Base-by-base conservation (phyloP, 2,329 filamentous ascomycete species). In the Nannizziopsis arthrosporioides region DNA sequence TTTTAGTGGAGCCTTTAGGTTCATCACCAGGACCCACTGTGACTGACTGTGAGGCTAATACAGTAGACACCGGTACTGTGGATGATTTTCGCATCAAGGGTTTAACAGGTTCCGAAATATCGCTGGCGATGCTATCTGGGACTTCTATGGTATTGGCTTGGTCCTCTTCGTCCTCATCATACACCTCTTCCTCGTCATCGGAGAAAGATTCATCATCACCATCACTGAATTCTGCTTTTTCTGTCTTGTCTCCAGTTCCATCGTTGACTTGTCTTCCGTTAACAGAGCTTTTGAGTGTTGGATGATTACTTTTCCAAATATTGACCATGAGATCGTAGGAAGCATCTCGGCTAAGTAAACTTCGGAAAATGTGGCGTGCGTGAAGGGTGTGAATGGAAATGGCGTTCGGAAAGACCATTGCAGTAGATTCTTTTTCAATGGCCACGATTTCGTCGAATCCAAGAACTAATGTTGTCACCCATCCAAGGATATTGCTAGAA, bases 391-490 rank as follows among this genome's bases (percentile, higher is more conserved):
- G 88, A 38, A 98, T 94, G 68, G 94, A 92, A 48, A 98, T 85
- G 3, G 90, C 93, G 61, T 98, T 98, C 51, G 93, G 94, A 68
- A 98, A 96, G 1, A 98, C 74, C 51, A 98, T 75, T 0, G 92
- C 92, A 0, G 92, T 98, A 62, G 82, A 95, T 64, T 94, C 85
- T 70, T 96, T 96, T 68, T 98, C 92, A 6, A 98, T 85, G 0
- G 90, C 88, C 15, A 96, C 86, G 50, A 98, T 86, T 65, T 98
- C 92, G 61, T 98, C 92, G 63, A 98, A 98, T 64, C 88, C 93
- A 71, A 98, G 94, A 45, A 98, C 90, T 37, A 98, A 73, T 1
- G 92, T 98, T 0, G 92, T 98, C 17, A 93, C 85, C 92, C 92
- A 98, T 47, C 92, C 92, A 41, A 98, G 78, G 55, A 98, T 98